Percentiles rank a stretch among this genome's conserved stretches.
These are phyloP conservation scores for Tolypocladium pustulatum DNA, from an alignment of 2,329 filamentous ascomycete genomes.

Conservation along the genomic window DNA sequence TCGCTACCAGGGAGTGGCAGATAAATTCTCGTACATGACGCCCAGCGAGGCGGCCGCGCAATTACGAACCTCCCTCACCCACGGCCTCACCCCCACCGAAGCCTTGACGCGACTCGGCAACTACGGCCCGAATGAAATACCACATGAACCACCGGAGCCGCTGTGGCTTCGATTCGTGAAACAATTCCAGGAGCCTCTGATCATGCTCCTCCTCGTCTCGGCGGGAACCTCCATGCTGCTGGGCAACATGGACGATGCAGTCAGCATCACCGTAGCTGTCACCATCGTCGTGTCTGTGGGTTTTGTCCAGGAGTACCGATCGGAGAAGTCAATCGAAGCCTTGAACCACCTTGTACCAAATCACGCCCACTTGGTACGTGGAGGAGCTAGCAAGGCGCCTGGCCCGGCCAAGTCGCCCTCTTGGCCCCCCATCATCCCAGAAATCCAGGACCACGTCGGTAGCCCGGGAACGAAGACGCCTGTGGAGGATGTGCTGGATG, in stretches of 20 bases:
- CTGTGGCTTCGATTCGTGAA: conserved; percentile 92
- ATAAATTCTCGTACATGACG: conserved; percentile 58
- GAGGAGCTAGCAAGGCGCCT: conserved; percentile 26
- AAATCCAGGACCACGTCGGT: conserved; percentile 31
- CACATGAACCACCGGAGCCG: conserved; percentile 86
- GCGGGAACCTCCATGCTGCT: conserved; percentile 81
- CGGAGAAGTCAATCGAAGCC: conserved; percentile 93
- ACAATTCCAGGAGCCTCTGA: conserved; percentile 94
- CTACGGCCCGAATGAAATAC: conserved; percentile 87
- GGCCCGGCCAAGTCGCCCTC: conserved; percentile 24
- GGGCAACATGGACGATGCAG: conserved; percentile 86
- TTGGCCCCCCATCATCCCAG: conserved; percentile 37
- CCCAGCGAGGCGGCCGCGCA: conserved; percentile 66
- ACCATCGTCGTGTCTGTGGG: conserved; percentile 95
- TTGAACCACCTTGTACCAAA: conserved; percentile 90
- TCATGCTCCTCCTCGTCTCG: conserved; percentile 81
- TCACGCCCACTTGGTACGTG: conserved; percentile 85
- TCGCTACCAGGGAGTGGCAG: conserved; percentile 37
- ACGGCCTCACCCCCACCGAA: conserved; percentile 72
- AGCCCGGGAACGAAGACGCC: conserved; percentile 44
- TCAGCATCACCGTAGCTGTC: conserved; percentile 92
- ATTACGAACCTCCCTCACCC: conserved; percentile 70
- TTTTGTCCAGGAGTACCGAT: conserved; percentile 94
- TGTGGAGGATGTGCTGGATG: conserved; percentile 53
- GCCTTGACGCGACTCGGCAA: conserved; percentile 69